Conservation (phyloP, 2,329 filamentous ascomycete genomes). For the Fusarium duplospermum region DNA sequence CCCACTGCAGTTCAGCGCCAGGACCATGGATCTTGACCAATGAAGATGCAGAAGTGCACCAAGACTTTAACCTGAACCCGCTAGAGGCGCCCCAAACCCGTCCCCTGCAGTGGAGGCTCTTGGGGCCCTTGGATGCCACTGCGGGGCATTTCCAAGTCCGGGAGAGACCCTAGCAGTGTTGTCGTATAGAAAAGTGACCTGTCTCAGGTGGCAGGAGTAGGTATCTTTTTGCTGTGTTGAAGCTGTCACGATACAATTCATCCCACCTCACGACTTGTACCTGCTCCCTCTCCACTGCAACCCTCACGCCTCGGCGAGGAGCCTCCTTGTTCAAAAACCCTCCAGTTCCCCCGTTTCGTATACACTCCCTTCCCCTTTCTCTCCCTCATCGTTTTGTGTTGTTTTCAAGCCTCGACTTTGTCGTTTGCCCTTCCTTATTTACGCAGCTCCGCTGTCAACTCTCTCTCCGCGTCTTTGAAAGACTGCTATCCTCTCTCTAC, state of each 20-base stretch:
- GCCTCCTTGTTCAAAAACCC: slow-evolving; percentile 39
- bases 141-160: slow-evolving; percentile 6
- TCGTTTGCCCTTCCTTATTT: slow-evolving; percentile 45
- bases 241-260: slow-evolving; percentile 10
- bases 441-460: slow-evolving; percentile 49
- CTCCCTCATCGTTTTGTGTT: slow-evolving; percentile 39
- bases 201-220: background rate
- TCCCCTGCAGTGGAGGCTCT: slow-evolving; percentile 38
- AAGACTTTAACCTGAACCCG: slow-evolving; percentile 25
- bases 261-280: slow-evolving; percentile 6
- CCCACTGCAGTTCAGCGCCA: slow-evolving; percentile 19
- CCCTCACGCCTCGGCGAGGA: slow-evolving; percentile 14
- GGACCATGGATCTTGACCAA: slow-evolving; percentile 12
- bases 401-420: slow-evolving; percentile 41
- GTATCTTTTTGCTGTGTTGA: background rate
- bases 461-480: slow-evolving; percentile 65
- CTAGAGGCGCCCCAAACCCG: slow-evolving; percentile 27
- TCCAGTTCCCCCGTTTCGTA: slow-evolving; percentile 33
- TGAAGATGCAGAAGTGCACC: background rate
- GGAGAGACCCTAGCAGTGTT: slow-evolving; percentile 7
- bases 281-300: slow-evolving; percentile 6
- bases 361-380: slow-evolving; percentile 22
- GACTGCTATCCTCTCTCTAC: slow-evolving; percentile 53
- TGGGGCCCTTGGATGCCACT: background rate
- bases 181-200: slow-evolving; percentile 14